Conservation (phyloP, 345 rosid species). For the Schrenkiella parvula region DNA sequence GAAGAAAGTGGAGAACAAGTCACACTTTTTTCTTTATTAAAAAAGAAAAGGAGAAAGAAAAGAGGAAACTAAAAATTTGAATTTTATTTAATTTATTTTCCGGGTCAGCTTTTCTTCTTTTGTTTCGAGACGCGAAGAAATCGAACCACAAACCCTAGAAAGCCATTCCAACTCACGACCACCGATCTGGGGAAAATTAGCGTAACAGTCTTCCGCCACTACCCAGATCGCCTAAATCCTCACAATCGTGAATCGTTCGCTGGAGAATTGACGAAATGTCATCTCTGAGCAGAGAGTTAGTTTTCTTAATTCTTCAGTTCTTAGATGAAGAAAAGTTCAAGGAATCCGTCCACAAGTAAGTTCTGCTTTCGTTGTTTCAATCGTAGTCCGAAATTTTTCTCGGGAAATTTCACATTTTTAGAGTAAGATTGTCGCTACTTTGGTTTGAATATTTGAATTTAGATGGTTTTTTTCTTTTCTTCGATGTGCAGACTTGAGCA, state of each 20-base stretch:
- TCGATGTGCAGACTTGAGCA: slow-evolving; percentile 57
- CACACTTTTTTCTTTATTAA: slow-evolving; percentile 18
- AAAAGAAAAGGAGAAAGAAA: neutral
- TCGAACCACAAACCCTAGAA: slow-evolving; percentile 33
- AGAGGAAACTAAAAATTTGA: slow-evolving; percentile 1
- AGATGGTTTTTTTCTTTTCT: neutral
- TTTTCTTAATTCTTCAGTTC: slow-evolving; percentile 60
- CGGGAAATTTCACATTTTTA: neutral
- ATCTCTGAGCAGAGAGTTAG: slow-evolving; percentile 65
- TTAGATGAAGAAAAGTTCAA: slow-evolving; percentile 47
- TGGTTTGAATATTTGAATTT: neutral
- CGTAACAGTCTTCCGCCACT: neutral
- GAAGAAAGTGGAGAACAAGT: slow-evolving; percentile 43
- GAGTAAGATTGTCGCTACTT: neutral
- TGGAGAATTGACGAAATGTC: slow-evolving; percentile 36
- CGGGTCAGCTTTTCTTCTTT: slow-evolving; percentile 27
- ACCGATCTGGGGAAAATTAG: slow-evolving; percentile 5
- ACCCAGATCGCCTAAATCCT: slow-evolving; percentile 12
- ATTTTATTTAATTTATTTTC: slow-evolving; percentile 1
- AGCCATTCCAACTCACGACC: slow-evolving; percentile 18
- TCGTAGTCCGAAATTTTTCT: neutral
- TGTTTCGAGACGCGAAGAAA: slow-evolving; percentile 28
- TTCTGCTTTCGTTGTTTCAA: neutral
- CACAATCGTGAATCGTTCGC: no score
- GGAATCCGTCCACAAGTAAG: slow-evolving; percentile 60